Evolutionary conservation across 139 green algal genomes (phyloP).

Genomic region (Micromonas pusilla): DNA sequence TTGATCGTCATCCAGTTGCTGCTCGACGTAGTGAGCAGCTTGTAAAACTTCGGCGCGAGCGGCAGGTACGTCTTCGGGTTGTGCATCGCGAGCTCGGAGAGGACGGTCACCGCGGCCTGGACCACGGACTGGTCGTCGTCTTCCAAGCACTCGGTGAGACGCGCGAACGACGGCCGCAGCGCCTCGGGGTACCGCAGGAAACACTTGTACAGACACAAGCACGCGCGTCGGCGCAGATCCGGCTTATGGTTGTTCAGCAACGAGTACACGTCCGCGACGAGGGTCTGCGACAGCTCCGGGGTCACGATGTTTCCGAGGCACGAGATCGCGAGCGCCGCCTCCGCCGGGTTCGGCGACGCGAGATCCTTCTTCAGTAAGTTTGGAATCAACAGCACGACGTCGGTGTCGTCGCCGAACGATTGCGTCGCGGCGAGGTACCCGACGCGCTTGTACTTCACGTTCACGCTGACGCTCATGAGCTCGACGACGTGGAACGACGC

Average conservation of each 20-base stretch:
- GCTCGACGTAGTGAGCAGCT: constrained; percentile 33
- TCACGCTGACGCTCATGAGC: constrained; percentile 30
- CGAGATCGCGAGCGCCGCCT: constrained; percentile 39
- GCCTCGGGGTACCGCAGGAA: constrained; percentile 34
- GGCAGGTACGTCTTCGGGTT: constrained; percentile 43
- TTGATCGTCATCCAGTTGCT: constrained; percentile 52
- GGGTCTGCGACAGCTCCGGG: constrained; percentile 43
- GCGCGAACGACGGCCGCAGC: constrained; percentile 26
- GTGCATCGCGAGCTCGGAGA: constrained; percentile 41
- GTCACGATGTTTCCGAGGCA: constrained; percentile 42
- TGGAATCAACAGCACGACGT: constrained; percentile 43
- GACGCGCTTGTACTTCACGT: constrained; percentile 34
- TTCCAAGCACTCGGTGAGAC: constrained; percentile 31
- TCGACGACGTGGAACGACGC: constrained; percentile 46
- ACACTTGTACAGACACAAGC: constrained; percentile 31
- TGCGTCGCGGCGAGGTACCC: constrained; percentile 43
- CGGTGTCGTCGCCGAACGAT: constrained; percentile 39
- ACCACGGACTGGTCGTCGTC: constrained; percentile 42
- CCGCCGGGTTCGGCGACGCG: constrained; percentile 24
- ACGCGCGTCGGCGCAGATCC: constrained; percentile 19
- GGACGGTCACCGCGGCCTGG: constrained; percentile 35
- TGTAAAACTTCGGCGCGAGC: constrained; percentile 43
- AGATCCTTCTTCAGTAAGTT: constrained; percentile 51
- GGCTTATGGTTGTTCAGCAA: constrained; percentile 33
- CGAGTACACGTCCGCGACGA: constrained; percentile 42